These are phyloP conservation scores for Pseudocercospora fuligena DNA, from an alignment of 2,329 filamentous ascomycete genomes.

Conservation along the genomic window DNA sequence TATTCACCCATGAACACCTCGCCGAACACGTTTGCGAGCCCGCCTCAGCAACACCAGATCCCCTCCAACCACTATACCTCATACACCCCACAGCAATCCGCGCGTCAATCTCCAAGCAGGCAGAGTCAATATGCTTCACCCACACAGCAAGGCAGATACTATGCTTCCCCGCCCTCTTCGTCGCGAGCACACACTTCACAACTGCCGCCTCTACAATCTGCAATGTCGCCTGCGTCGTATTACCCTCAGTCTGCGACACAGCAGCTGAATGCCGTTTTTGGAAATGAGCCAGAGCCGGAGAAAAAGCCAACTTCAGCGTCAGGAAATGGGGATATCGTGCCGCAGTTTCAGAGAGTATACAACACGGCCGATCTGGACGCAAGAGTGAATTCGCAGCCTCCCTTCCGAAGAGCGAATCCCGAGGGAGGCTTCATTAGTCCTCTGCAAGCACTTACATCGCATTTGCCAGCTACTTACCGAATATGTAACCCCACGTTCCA, in stretches of 20 bases:
- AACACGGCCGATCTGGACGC: constrained; percentile 76
- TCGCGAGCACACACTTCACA: constrained; percentile 63
- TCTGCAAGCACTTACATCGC: constrained; percentile 90
- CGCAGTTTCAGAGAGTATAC: constrained; percentile 82
- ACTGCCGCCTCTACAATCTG: constrained; percentile 75
- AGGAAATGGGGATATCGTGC: constrained; percentile 62
- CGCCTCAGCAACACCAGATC: constrained; percentile 50
- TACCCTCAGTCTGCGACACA: constrained; percentile 74
- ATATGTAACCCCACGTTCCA: constrained; percentile 99
- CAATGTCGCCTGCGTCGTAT: constrained; percentile 58
- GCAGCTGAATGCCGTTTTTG: constrained; percentile 71
- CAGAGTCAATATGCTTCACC: constrained; percentile 63
- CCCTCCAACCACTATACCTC: constrained; percentile 37
- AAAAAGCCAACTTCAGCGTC: constrained; percentile 54
- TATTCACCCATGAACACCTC: constrained; percentile 97
- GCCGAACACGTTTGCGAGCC: constrained; percentile 69
- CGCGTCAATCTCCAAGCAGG: constrained; percentile 80
- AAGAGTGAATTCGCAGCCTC: constrained; percentile 82
- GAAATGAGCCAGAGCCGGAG: constrained; percentile 53
- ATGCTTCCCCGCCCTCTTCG: constrained; percentile 58
- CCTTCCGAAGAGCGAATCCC: constrained; percentile 90
- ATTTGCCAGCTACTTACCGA: constrained; percentile 92
- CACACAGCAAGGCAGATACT: constrained; percentile 57
- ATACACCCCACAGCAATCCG: constrained; percentile 53
- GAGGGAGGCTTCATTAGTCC: constrained; percentile 98